Evolutionary conservation across 2,329 filamentous ascomycete species (phyloP).

Genomic region (Amauroascus verrucosus): DNA sequence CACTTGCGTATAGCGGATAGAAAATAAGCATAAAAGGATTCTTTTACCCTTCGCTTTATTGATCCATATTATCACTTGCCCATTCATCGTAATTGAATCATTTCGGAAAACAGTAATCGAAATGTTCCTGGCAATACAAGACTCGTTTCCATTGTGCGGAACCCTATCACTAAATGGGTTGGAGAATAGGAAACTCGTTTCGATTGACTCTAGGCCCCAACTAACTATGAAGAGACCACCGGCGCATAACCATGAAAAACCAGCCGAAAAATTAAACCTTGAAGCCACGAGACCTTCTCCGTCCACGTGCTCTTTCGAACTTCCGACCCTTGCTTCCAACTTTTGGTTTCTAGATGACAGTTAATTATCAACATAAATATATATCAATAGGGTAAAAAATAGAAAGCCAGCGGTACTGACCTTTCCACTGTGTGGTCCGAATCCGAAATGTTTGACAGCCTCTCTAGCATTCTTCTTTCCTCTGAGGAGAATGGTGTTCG

Average conservation of each 20-base stretch:
- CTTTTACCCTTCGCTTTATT: not conserved
- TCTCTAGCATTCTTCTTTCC: conserved; percentile 97
- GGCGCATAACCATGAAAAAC: conserved; percentile 11
- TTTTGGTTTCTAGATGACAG: conserved; percentile 66
- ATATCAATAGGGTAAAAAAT: not conserved
- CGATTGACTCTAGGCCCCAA: conserved; percentile 12
- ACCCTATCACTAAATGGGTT: conserved; percentile 1
- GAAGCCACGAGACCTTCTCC: conserved; percentile 97
- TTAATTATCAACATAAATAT: not conserved
- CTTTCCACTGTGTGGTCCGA: conserved; percentile 97
- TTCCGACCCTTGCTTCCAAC: conserved; percentile 98
- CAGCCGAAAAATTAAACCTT: conserved; percentile 67
- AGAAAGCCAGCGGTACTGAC: conserved; percentile 39
- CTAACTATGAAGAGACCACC: conserved; percentile 10
- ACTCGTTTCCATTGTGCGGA: not conserved
- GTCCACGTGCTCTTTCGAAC: conserved; percentile 98
- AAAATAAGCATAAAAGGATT: not conserved
- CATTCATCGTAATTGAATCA: not conserved
- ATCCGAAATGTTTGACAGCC: conserved; percentile 98
- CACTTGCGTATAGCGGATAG: not conserved
- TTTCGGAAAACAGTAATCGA: not conserved
- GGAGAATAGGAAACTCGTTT: conserved; percentile 12
- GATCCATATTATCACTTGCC: not conserved
- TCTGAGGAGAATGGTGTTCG: conserved; percentile 93
- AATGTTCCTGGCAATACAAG: not conserved